Evolutionary conservation across 768 basidiomycete genomes (phyloP), one percentile per base, ranked within the genome.

Genomic region (Leccinum rimulosum): DNA sequence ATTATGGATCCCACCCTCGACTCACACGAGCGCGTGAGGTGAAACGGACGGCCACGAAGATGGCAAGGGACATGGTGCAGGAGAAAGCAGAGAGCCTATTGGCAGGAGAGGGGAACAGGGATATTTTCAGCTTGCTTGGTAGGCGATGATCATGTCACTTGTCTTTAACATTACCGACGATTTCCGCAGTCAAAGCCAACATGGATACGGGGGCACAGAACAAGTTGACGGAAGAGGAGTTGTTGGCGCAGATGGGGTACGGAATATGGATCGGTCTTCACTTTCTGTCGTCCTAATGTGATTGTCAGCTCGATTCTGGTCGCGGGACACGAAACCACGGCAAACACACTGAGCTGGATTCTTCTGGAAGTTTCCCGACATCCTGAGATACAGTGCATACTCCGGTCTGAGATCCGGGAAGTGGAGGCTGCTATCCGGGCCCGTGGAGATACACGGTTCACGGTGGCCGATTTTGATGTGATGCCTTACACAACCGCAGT

Each of bases 291-390:
- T 48, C 1, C 47, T 48, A 1, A 50, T 50, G 25, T 25, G 2
- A 52, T 57, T 4, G n/a, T 11, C n/a, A 81, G 79, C 17, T 80
- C 79, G 25, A 77, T 82, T 11, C 63, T 81, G 11, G 62, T 82
- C 11, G 80, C 80, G 43, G 80, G 79, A 1, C 82, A 88, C 67
- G 87, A 87, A 68, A 88, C 86, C 4, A 84, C 82, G 52, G 80
- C 87, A 4, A 83, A 79, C 38, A 77, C 80, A 2, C 54, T 87
- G 31, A 77, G 78, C 56, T 91, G 87, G 86, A 77, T 82, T 7
- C 71, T 91, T 8, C 75, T 86, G 56, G 84, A 86, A 63, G 77
- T 93, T 4, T 80, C 86, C 3, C 79, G 76, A 43, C 73, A 84
- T 60, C 84, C 81, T 0, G 75, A 83, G 19, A 70, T 84, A 3